Evolutionary conservation across 306 rosid genomes (phyloP), one percentile per base, ranked within the genome.

Genomic region (Begonia masoniana): DNA sequence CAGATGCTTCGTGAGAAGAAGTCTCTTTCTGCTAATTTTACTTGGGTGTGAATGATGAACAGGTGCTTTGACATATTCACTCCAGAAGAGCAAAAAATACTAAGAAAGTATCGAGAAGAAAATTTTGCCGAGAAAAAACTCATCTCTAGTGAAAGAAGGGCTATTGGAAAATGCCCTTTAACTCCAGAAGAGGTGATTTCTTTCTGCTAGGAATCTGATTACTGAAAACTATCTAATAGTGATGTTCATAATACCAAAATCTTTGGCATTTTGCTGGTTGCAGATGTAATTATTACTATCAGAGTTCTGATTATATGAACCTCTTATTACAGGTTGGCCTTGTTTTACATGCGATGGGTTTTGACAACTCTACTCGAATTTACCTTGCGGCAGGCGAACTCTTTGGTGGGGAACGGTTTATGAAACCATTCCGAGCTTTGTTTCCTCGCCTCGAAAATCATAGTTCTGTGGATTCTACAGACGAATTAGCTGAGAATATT

Each of bases 101-200:
- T 86, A 76, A 81, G 67, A 65, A 81, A 83, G 65, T 92, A 86
- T 54, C 88, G 96, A 55, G 63, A 68, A 62, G 85, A 81, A 64
- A 86, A 92, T 72, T 92, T 92, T 67, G 96, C 95, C 15, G 77
- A 88, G 15, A 92, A 92, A 75, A 71, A 46, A 70, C 96, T 92
- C 9, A 69, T 83, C 51, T 86, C 83, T 47, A 61, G 54, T 50
- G 95, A 83, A 72, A 83, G 99, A 76, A 81, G 99, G 72, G 96
- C 99, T 55, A 86, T 92, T 43, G 96, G 96, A 56, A 92, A 92
- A 71, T 92, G 99, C 59, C 99, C 99, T 13, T 67, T 92, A 76
- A 92, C 93, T 66, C 99, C 99, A 9, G 95, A 92, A 71, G 99
- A 92, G 99, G 99, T 92, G 73, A 76, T 54, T 17, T 39, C 21